These are phyloP conservation scores for Gnomoniopsis sp. DNA, from an alignment of 2,329 filamentous ascomycete genomes.

Conservation along the genomic window DNA sequence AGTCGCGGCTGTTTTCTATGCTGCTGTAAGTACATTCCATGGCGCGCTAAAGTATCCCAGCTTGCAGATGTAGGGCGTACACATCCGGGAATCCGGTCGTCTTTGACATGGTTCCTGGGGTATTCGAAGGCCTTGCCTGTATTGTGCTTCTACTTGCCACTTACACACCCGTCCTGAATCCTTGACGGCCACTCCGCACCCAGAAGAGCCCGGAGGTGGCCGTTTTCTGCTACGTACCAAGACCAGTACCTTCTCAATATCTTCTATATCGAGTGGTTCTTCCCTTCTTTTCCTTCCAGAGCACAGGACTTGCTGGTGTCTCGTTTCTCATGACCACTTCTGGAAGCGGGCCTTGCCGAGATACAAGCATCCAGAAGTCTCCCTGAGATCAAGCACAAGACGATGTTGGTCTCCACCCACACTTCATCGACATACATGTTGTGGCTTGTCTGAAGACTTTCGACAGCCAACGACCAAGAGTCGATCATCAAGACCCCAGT, in stretches of 20 bases:
- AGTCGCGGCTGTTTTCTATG: slow-evolving; percentile 5
- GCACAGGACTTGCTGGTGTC: not conserved
- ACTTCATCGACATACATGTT: slow-evolving; percentile 4
- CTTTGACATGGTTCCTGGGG: not conserved
- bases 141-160: not conserved
- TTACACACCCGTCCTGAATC: not conserved
- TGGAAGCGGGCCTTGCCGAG: not conserved
- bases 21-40: not conserved
- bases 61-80: slow-evolving; percentile 4
- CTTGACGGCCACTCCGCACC: not conserved
- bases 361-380: not conserved
- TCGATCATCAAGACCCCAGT: not conserved
- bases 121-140: not conserved
- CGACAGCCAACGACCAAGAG: slow-evolving; percentile 5
- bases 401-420: not conserved
- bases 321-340: not conserved
- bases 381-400: not conserved
- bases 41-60: slow-evolving; percentile 1
- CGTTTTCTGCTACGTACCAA: not conserved
- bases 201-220: not conserved
- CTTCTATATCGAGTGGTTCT: not conserved
- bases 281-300: not conserved
- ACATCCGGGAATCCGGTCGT: slow-evolving; percentile 8
- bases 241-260: not conserved
- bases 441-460: slow-evolving; percentile 11